phyloP scores from a whole-genome alignment of 1,284 basidiomycete genomes.

The Moniliophthora roreri region DNA sequence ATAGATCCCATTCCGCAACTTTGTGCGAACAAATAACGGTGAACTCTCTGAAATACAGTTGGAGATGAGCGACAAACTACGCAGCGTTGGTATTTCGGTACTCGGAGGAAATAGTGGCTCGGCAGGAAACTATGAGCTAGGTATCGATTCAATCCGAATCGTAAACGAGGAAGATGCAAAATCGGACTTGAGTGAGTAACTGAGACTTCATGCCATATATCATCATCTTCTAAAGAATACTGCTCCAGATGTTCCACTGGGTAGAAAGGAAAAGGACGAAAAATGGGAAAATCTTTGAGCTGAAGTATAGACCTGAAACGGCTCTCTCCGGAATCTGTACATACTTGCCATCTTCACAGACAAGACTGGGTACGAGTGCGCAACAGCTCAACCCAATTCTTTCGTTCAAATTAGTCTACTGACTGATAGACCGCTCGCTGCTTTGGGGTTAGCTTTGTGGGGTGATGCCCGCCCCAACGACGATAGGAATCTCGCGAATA shows the following conservation, averaged over 20 bases:
- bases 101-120: constrained; percentile 76
- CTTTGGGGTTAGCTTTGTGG: too few relatives aligned
- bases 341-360: too few relatives aligned
- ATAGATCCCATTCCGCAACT: constrained; percentile 80
- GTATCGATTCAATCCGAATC: constrained; percentile 68
- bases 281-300: not conserved
- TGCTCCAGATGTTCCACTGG: too few relatives aligned
- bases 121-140: constrained; percentile 73
- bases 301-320: too few relatives aligned
- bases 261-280: not conserved
- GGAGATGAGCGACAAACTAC: constrained; percentile 73
- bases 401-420: too few relatives aligned
- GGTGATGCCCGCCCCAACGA: too few relatives aligned
- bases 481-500: too few relatives aligned
- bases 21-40: constrained; percentile 83
- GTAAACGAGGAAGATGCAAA: constrained; percentile 50
- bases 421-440: too few relatives aligned
- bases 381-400: too few relatives aligned
- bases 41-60: constrained; percentile 71
- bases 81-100: constrained; percentile 82
- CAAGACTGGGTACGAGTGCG: too few relatives aligned
- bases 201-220: constrained; percentile 19
- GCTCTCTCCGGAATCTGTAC: too few relatives aligned
- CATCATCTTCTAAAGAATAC: too few relatives aligned
- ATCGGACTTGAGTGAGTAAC: constrained; percentile 9